A percentile compares a stretch with the other conserved stretches of the same genome.
Evolutionary conservation across 2,329 filamentous ascomycete genomes (phyloP).

Genomic region (Monascus ruber): DNA sequence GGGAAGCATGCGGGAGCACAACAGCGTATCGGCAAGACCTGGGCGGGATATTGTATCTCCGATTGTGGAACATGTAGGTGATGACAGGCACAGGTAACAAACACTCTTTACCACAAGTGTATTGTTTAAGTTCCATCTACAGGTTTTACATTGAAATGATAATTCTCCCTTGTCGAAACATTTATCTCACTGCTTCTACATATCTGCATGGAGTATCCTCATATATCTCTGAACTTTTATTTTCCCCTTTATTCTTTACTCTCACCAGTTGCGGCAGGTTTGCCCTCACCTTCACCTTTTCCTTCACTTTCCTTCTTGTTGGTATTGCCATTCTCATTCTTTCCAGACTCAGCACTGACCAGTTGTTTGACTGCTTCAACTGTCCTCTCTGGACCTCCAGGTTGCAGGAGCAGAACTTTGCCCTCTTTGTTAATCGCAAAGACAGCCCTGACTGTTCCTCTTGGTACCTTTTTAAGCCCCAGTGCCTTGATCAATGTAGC

Average conservation of each 20-base stretch:
- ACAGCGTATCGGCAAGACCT: too few species aligned
- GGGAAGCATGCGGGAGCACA: too few species aligned
- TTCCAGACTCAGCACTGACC: slow-evolving; percentile 38
- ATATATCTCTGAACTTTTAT: too few species aligned
- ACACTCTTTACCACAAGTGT: too few species aligned
- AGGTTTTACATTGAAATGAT: too few species aligned
- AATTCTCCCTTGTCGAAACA: too few species aligned
- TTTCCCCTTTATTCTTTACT: neutral
- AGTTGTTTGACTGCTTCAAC: slow-evolving; percentile 65
- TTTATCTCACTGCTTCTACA: too few species aligned
- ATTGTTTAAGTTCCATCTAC: too few species aligned
- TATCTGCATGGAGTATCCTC: too few species aligned
- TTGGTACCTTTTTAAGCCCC: slow-evolving; percentile 76
- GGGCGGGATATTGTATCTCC: too few species aligned
- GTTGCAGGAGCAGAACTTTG: slow-evolving; percentile 63
- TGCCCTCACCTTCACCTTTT: neutral
- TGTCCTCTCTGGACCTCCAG: slow-evolving; percentile 67
- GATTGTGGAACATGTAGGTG: too few species aligned
- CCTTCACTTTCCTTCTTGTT: neutral
- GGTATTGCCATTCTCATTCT: slow-evolving; percentile 2
- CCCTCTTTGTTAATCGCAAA: slow-evolving; percentile 76
- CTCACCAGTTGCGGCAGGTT: neutral
- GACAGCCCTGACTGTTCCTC: slow-evolving; percentile 73
- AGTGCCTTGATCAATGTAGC: slow-evolving; percentile 70
- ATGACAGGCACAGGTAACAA: too few species aligned